phyloP scores from a whole-genome alignment of 768 basidiomycete species.

The Pulveroboletus sp. region DNA sequence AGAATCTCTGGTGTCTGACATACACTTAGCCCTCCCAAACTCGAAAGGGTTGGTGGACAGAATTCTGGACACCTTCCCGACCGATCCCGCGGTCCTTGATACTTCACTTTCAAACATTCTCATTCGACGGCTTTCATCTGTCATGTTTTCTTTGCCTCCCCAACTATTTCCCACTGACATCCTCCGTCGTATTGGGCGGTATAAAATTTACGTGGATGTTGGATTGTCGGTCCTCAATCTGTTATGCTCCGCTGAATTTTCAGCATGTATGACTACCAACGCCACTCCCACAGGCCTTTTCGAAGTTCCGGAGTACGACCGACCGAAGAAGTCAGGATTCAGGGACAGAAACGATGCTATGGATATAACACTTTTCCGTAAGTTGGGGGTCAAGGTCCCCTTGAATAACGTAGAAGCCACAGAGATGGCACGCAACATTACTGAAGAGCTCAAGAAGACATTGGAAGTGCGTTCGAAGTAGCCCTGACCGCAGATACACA shows the following conservation, averaged over 20 bases:
- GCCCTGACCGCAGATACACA: no score
- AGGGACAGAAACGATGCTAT: constrained; percentile 15
- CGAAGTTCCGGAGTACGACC: constrained; percentile 4
- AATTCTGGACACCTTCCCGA: constrained; percentile 35
- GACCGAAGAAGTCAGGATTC: constrained; percentile 28
- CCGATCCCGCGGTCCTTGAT: constrained; percentile 16
- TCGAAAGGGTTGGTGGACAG: constrained; percentile 15
- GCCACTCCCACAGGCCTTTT: not conserved
- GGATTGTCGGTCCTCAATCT: constrained; percentile 18
- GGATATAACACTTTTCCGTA: constrained; percentile 30
- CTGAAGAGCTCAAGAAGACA: constrained; percentile 22
- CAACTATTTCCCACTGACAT: constrained; percentile 10
- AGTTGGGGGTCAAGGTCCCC: constrained; percentile 29
- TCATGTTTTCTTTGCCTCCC: constrained; percentile 23
- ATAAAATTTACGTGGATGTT: constrained; percentile 22
- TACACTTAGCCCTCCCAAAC: constrained; percentile 16
- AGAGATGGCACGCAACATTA: constrained; percentile 13
- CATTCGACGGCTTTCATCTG: constrained; percentile 24
- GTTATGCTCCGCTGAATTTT: constrained; percentile 17
- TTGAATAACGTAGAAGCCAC: constrained; percentile 16
- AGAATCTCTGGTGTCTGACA: not conserved
- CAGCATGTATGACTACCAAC: not conserved
- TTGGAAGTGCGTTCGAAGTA: constrained; percentile 25
- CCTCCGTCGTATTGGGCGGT: constrained; percentile 12
- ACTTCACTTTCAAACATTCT: constrained; percentile 21